These are phyloP conservation scores for Dorcoceras hygrometricum DNA, from an alignment of 257 asterid species.

Conservation along the genomic window DNA sequence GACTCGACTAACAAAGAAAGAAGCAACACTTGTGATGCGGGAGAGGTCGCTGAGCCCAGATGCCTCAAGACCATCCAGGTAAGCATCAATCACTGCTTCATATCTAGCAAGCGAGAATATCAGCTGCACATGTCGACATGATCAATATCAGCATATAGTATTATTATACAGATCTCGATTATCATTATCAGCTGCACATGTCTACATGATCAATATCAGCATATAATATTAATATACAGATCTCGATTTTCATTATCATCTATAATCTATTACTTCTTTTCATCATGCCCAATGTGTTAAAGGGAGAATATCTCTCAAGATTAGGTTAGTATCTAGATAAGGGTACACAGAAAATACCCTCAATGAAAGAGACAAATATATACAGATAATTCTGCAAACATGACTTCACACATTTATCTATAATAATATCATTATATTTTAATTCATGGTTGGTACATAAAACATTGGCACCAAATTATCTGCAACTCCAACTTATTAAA, in stretches of 20 bases:
- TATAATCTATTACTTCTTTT: background rate
- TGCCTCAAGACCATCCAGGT: slow-evolving; percentile 98
- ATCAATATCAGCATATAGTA: slow-evolving; percentile 25
- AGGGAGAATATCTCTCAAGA: too few relatives aligned
- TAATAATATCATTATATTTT: too few relatives aligned
- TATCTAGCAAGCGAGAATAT: slow-evolving; percentile 93
- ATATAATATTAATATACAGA: background rate
- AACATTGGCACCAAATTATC: too few relatives aligned
- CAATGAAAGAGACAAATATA: too few relatives aligned
- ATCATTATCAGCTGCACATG: slow-evolving; percentile 79
- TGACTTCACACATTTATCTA: too few relatives aligned
- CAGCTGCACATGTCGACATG: slow-evolving; percentile 54
- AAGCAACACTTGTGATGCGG: slow-evolving; percentile 92
- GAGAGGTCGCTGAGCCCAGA: slow-evolving; percentile 94
- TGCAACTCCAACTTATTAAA: too few relatives aligned
- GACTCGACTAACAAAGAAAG: slow-evolving; percentile 96
- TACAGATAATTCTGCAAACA: too few relatives aligned
- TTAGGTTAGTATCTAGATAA: too few relatives aligned
- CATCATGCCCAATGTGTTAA: background rate
- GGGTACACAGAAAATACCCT: too few relatives aligned
- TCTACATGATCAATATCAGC: slow-evolving; percentile 26
- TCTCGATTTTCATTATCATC: background rate
- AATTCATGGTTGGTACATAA: too few relatives aligned
- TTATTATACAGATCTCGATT: too few relatives aligned
- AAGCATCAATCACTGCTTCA: slow-evolving; percentile 97